Conservation (phyloP, 2,329 filamentous ascomycete genomes). For the Ascocoryne sarcoides region DNA sequence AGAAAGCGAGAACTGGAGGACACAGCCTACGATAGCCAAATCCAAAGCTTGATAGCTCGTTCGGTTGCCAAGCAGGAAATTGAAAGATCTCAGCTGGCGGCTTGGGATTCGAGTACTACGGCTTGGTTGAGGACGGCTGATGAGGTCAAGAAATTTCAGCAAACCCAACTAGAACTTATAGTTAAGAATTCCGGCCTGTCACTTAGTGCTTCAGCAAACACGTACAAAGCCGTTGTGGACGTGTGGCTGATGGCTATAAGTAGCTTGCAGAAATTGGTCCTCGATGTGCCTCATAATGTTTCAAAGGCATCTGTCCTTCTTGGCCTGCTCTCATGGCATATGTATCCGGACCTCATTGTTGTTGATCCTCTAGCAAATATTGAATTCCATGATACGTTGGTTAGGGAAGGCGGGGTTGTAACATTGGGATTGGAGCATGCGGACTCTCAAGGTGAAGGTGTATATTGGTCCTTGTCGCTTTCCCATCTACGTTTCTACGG, state of each 20-base stretch:
- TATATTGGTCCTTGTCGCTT: constrained; percentile 3
- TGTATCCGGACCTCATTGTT: constrained; percentile 19
- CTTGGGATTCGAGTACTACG: constrained; percentile 4
- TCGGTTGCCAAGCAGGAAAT: constrained; percentile 2
- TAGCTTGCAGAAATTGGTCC: constrained; percentile 17
- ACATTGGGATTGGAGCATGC: constrained; percentile 12
- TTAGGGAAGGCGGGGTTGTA: neutral
- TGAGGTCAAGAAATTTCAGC: constrained; percentile 1
- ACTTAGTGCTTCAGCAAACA: constrained; percentile 11
- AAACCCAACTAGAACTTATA: constrained; percentile 6
- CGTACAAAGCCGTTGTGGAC: constrained; percentile 18
- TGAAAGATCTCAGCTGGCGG: constrained; percentile 1
- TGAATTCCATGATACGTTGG: constrained; percentile 13
- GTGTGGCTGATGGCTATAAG: constrained; percentile 21
- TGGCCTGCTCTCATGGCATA: constrained; percentile 21
- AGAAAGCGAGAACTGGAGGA: too few relatives aligned
- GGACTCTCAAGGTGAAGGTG: neutral
- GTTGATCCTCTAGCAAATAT: constrained; percentile 4
- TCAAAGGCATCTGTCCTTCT: constrained; percentile 12
- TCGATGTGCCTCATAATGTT: constrained; percentile 16
- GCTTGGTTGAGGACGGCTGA: constrained; percentile 7
- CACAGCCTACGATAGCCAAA: neutral
- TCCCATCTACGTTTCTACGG: constrained; percentile 3
- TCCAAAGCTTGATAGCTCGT: neutral
- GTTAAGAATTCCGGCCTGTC: constrained; percentile 2